Conservation (phyloP, 257 asterid species). For the Ligustrum vulgare region DNA sequence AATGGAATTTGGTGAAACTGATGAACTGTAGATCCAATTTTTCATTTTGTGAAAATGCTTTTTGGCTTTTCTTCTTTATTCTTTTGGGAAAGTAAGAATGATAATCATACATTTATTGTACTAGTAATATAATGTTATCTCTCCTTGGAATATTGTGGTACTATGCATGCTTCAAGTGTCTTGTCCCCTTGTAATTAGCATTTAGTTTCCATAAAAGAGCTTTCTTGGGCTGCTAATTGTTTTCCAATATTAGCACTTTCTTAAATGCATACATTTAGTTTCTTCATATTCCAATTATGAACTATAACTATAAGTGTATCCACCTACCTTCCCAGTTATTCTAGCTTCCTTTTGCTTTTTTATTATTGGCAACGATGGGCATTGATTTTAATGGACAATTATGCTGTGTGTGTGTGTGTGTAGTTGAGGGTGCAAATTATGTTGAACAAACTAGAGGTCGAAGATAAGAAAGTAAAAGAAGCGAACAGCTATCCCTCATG, state of each 20-base stretch:
- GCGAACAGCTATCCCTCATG: background rate
- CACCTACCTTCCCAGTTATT: no score
- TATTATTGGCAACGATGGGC: no score
- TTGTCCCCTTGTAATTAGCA: conserved; percentile 41
- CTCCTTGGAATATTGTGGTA: conserved; percentile 22
- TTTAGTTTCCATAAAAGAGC: conserved; percentile 31
- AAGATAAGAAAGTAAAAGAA: background rate
- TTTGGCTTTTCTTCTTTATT: conserved; percentile 56
- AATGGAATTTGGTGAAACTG: background rate
- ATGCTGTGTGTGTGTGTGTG: background rate
- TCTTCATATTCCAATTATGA: background rate
- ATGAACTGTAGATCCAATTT: background rate
- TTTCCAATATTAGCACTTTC: background rate
- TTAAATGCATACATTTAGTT: background rate
- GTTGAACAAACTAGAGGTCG: background rate
- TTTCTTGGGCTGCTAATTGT: conserved; percentile 21
- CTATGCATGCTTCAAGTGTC: conserved; percentile 47
- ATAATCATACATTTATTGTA: no score
- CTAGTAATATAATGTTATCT: conserved; percentile 35
- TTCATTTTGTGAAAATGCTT: conserved; percentile 27
- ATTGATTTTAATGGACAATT: background rate
- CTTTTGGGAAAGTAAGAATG: conserved; percentile 31
- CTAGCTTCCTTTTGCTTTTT: no score
- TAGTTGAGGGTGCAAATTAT: background rate
- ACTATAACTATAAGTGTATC: background rate